These are phyloP conservation scores for Ramaria rubella DNA, from an alignment of 768 basidiomycete genomes.

Conservation along the genomic window DNA sequence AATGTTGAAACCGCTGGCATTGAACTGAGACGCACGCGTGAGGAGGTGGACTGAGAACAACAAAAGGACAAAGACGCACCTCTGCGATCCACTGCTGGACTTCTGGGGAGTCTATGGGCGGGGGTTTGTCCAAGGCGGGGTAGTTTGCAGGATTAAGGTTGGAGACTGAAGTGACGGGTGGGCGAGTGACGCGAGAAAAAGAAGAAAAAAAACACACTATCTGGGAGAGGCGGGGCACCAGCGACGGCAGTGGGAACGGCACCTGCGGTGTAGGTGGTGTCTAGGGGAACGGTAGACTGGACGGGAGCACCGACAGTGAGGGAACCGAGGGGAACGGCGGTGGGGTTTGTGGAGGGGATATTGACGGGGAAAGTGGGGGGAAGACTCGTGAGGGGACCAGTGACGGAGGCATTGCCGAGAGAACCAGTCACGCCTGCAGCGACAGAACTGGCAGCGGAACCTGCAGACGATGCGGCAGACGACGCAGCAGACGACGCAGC, in stretches of 20 bases:
- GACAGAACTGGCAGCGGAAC: slow-evolving; percentile 15
- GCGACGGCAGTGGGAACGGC: slow-evolving; percentile 43
- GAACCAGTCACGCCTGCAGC: slow-evolving; percentile 18
- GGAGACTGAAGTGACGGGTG: slow-evolving; percentile 27
- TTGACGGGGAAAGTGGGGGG: slow-evolving; percentile 36
- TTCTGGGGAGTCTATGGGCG: slow-evolving; percentile 53
- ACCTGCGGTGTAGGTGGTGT: slow-evolving; percentile 44
- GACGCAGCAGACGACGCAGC: background rate
- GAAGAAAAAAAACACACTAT: slow-evolving; percentile 19
- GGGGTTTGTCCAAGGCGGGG: slow-evolving; percentile 56
- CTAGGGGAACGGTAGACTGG: slow-evolving; percentile 39
- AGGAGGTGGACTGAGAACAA: background rate
- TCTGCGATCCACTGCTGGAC: slow-evolving; percentile 62
- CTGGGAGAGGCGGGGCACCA: slow-evolving; percentile 47
- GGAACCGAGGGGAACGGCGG: slow-evolving; percentile 48
- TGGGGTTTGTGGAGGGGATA: slow-evolving; percentile 48
- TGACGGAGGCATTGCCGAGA: slow-evolving; percentile 12
- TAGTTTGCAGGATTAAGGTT: slow-evolving; percentile 48
- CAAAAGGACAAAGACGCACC: slow-evolving; percentile 3
- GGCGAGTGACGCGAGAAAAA: background rate
- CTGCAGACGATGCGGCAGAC: background rate
- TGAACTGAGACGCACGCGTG: slow-evolving; percentile 30
- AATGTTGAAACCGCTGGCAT: slow-evolving; percentile 47
- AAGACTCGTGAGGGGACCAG: slow-evolving; percentile 11
- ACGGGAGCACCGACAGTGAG: slow-evolving; percentile 41